Conservation (phyloP, 176 grass and related monocot species). For the Zea mays region DNA sequence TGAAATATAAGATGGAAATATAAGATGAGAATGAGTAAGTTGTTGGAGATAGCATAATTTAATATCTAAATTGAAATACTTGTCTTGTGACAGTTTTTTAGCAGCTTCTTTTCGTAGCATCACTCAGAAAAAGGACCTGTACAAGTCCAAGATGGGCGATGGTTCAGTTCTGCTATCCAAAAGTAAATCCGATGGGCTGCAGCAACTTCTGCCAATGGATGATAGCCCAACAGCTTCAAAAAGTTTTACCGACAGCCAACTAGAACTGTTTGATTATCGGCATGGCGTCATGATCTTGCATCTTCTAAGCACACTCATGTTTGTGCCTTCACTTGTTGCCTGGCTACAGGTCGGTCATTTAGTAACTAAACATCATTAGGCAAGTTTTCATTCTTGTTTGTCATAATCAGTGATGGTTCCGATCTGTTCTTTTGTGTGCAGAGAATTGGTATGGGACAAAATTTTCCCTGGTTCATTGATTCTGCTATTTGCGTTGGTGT, state of each 20-base stretch:
- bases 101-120: slow-evolving; percentile 81
- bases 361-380: neutral
- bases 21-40: too few relatives aligned
- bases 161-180: slow-evolving; percentile 48
- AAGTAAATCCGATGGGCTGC: slow-evolving; percentile 45
- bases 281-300: slow-evolving; percentile 84
- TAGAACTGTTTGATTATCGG: slow-evolving; percentile 76
- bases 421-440: slow-evolving; percentile 36
- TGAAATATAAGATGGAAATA: too few relatives aligned
- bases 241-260: slow-evolving; percentile 86
- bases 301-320: slow-evolving; percentile 83
- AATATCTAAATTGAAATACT: slow-evolving; percentile 34
- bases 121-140: slow-evolving; percentile 62
- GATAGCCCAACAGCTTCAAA: slow-evolving; percentile 69
- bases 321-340: slow-evolving; percentile 80
- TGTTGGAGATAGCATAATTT: neutral
- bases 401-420: slow-evolving; percentile 1
- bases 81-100: slow-evolving; percentile 70
- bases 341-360: slow-evolving; percentile 80
- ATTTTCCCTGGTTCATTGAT: slow-evolving; percentile 80
- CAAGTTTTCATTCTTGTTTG: neutral
- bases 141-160: slow-evolving; percentile 50
- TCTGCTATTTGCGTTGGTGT: slow-evolving; percentile 71
- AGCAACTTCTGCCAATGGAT: slow-evolving; percentile 71
- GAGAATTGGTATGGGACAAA: slow-evolving; percentile 88